phyloP scores from a whole-genome alignment of 2,329 filamentous ascomycete genomes.

The Colletotrichum orchidophilum region DNA sequence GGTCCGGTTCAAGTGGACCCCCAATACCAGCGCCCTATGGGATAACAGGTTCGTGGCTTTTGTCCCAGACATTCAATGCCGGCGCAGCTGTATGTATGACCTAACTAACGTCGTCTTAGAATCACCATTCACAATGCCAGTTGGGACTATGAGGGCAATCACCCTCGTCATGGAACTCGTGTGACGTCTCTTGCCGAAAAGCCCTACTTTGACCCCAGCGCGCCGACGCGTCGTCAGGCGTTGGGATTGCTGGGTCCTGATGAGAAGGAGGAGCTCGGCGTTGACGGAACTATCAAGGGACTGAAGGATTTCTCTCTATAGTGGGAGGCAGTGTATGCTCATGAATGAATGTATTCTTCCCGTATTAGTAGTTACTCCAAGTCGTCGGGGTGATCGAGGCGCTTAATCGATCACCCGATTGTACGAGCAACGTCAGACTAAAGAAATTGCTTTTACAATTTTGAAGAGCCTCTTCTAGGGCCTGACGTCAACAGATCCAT shows the following conservation, averaged over 20 bases:
- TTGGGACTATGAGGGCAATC: conserved; percentile 75
- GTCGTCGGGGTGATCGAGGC: no score
- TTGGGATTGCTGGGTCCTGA: conserved; percentile 69
- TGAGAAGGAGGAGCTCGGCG: conserved; percentile 51
- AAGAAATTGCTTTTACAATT: no score
- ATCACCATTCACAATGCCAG: conserved; percentile 80
- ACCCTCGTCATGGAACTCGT: conserved; percentile 76
- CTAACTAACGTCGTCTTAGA: conserved; percentile 43
- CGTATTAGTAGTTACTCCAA: no score
- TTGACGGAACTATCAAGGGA: not conserved
- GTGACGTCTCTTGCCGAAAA: conserved; percentile 78
- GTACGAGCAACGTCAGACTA: no score
- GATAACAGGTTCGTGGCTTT: conserved; percentile 70
- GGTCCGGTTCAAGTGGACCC: conserved; percentile 76
- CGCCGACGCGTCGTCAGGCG: conserved; percentile 73
- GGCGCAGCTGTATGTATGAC: not conserved
- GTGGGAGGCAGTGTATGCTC: not conserved
- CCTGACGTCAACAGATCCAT: no score
- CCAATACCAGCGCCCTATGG: conserved; percentile 73
- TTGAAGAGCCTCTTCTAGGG: no score
- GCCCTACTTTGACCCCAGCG: conserved; percentile 71
- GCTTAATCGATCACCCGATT: no score
- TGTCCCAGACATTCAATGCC: no score
- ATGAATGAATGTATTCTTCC: not conserved
- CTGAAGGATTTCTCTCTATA: conserved; percentile 27